Percentiles rank a stretch among this genome's conserved stretches.
These are phyloP conservation scores for Colletotrichum filicis DNA, from an alignment of 2,329 filamentous ascomycete species.

Conservation along the genomic window DNA sequence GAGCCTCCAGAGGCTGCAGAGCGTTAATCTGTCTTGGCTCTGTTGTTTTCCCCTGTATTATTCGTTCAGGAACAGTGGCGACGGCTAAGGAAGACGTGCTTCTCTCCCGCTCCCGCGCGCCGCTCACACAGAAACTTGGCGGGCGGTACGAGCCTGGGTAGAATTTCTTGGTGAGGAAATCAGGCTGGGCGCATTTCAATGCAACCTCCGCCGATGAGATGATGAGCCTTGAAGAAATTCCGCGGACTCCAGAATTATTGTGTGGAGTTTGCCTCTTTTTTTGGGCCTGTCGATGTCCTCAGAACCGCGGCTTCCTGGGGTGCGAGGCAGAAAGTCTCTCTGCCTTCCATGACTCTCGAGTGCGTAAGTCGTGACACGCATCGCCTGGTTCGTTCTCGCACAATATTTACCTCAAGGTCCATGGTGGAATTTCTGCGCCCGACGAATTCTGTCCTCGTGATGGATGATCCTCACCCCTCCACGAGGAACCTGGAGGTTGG, in stretches of 20 bases:
- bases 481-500: no score
- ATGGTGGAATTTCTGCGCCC: conserved; percentile 2
- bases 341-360: neutral
- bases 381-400: neutral
- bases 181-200: neutral
- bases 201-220: neutral
- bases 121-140: neutral
- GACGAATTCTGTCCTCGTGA: neutral
- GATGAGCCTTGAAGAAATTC: neutral
- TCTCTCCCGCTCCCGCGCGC: neutral
- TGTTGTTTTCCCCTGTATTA: neutral
- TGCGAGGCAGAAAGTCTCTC: neutral
- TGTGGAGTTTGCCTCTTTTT: neutral
- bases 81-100: neutral
- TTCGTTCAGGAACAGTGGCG: neutral
- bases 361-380: neutral
- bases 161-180: neutral
- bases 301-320: neutral
- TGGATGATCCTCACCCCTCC: neutral
- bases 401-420: neutral
- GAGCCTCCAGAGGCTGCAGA: neutral
- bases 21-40: conserved; percentile 17
- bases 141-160: neutral
- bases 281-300: neutral
- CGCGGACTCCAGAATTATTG: neutral